Conservation (phyloP, 768 basidiomycete species). For the Pleurotus sapidus region DNA sequence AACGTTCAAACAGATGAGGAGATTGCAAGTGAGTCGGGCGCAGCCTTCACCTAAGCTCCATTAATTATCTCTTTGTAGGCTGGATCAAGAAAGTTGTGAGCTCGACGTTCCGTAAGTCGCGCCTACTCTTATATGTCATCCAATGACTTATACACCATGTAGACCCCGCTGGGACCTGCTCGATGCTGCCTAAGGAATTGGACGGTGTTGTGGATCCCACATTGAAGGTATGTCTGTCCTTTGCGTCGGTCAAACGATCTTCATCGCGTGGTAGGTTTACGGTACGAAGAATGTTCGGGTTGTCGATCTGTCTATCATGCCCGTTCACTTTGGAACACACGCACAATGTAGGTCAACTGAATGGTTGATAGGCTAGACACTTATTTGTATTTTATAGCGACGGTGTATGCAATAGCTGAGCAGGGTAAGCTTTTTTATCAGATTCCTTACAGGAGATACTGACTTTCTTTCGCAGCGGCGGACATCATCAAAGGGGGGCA, state of each 20-base stretch:
- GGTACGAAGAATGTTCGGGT: not conserved
- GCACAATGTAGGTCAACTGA: not conserved
- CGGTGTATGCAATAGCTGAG: not conserved
- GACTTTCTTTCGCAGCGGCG: not conserved
- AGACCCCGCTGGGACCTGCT: conserved; percentile 40
- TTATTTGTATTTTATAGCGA: not conserved
- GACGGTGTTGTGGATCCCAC: conserved; percentile 24
- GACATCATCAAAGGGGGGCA: not conserved
- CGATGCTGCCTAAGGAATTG: conserved; percentile 39
- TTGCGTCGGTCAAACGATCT: not conserved
- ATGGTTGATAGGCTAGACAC: not conserved
- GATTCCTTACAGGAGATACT: not conserved
- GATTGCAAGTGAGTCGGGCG: not conserved
- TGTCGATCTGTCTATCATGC: not conserved
- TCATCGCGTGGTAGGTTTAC: not conserved
- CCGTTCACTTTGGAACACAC: not conserved
- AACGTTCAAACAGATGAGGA: not conserved
- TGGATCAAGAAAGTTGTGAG: not conserved
- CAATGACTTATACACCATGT: not conserved
- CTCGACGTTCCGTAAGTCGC: not conserved
- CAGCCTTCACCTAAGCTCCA: not conserved
- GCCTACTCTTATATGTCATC: not conserved
- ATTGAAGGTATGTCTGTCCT: conserved; percentile 15
- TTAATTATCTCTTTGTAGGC: not conserved
- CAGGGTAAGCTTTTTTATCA: not conserved